Evolutionary conservation across 805 yeast genomes (phyloP).

Genomic region (Kodamaea kaohsiungensis): DNA sequence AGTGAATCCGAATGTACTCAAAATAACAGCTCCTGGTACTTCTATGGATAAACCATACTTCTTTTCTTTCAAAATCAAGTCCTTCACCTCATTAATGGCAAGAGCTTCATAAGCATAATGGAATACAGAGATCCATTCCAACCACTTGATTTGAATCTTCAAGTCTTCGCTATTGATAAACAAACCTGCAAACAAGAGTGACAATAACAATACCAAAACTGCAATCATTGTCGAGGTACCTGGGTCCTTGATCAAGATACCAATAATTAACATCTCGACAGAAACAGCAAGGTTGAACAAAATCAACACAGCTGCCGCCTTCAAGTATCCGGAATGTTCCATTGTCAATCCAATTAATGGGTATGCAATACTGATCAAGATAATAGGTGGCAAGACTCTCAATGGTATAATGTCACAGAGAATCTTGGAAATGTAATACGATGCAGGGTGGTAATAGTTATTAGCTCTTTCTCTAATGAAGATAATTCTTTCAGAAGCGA

Average conservation of each 20-base stretch:
- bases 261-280: slow-evolving; percentile 80
- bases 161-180: slow-evolving; percentile 79
- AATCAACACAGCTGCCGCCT: slow-evolving; percentile 67
- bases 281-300: slow-evolving; percentile 87
- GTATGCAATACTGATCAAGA: slow-evolving; percentile 76
- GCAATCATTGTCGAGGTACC: slow-evolving; percentile 92
- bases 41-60: slow-evolving; percentile 93
- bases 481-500: slow-evolving; percentile 83
- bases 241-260: slow-evolving; percentile 82
- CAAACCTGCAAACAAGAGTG: slow-evolving; percentile 89
- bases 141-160: slow-evolving; percentile 58
- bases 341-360: slow-evolving; percentile 88
- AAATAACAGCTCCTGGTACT: slow-evolving; percentile 96
- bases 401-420: slow-evolving; percentile 91
- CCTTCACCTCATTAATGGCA: slow-evolving; percentile 88
- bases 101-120: slow-evolving; percentile 96
- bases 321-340: slow-evolving; percentile 71
- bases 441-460: slow-evolving; percentile 85
- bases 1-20: slow-evolving; percentile 92
- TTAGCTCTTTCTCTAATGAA: slow-evolving; percentile 93
- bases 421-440: slow-evolving; percentile 84
- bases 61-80: slow-evolving; percentile 77
- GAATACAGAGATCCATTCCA: slow-evolving; percentile 85
- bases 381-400: slow-evolving; percentile 87
- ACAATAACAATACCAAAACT: slow-evolving; percentile 78